Evolutionary conservation across 2,329 filamentous ascomycete species (phyloP).

Genomic region (Dothidotthia symphoricarpi): DNA sequence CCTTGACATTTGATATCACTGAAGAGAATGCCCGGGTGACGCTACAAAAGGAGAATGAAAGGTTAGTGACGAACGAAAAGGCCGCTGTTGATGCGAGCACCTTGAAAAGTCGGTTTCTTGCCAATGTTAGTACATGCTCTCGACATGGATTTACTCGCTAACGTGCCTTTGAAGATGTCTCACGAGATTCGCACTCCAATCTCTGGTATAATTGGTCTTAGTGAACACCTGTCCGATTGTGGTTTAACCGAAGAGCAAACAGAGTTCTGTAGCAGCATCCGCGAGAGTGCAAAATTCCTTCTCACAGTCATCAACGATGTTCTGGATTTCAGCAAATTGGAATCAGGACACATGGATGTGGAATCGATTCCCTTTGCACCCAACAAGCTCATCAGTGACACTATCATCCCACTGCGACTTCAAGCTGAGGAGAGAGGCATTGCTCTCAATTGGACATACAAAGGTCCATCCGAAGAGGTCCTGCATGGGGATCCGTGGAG

Average conservation of each 20-base stretch:
- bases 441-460: conserved; percentile 55
- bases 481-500: conserved; percentile 43
- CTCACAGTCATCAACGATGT: conserved; percentile 49
- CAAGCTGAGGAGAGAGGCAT: conserved; percentile 46
- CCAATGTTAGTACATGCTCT: conserved; percentile 5
- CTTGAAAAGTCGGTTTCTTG: conserved; percentile 10
- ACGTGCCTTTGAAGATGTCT: conserved; percentile 6
- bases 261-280: conserved; percentile 50
- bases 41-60: conserved; percentile 6
- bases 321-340: conserved; percentile 48
- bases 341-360: conserved; percentile 52
- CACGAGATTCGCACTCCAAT: conserved; percentile 13
- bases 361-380: conserved; percentile 51
- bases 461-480: conserved; percentile 50
- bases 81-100: conserved; percentile 7
- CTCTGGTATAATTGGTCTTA: conserved; percentile 11
- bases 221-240: conserved; percentile 8
- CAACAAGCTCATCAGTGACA: conserved; percentile 56
- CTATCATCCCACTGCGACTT: conserved; percentile 39
- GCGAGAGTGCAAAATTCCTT: conserved; percentile 56
- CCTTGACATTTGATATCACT: conserved; percentile 8
- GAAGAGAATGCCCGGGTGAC: conserved; percentile 6
- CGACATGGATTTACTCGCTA: background rate
- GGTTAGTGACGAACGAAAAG: conserved; percentile 5
- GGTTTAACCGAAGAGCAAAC: conserved; percentile 5